A percentile compares a stretch with the other conserved stretches of the same genome.
Evolutionary conservation across 257 asterid species (phyloP).

Genomic region (Agastache rugosa): DNA sequence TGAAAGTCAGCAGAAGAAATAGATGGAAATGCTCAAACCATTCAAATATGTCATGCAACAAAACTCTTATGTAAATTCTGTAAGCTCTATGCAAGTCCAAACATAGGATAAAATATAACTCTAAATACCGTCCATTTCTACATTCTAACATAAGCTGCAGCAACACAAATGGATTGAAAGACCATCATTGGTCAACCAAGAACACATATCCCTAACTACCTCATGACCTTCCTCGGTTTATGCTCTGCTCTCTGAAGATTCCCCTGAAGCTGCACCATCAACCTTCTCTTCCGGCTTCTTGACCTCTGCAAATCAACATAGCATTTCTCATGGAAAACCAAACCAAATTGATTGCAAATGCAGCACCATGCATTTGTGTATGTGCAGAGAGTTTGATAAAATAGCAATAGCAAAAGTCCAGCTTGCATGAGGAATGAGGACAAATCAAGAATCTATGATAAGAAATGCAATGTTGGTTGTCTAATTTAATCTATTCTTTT

Average conservation of each 20-base stretch:
- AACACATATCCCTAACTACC: conserved; percentile 4
- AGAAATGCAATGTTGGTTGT: not conserved
- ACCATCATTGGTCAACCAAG: conserved; percentile 4
- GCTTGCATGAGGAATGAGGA: not conserved
- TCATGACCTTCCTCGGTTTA: conserved; percentile 38
- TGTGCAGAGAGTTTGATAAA: too few relatives aligned
- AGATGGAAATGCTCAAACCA: conserved; percentile 53
- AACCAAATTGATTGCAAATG: not conserved
- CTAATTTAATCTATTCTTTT: not conserved
- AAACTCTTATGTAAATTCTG: too few relatives aligned
- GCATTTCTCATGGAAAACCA: too few relatives aligned
- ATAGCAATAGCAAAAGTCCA: not conserved
- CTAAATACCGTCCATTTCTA: not conserved
- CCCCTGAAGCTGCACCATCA: conserved; percentile 38
- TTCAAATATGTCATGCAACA: too few relatives aligned
- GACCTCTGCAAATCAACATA: conserved; percentile 34
- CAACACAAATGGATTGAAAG: not conserved
- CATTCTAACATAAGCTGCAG: not conserved
- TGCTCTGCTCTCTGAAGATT: conserved; percentile 40
- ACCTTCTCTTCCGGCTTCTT: conserved; percentile 40
- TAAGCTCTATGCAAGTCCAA: not conserved
- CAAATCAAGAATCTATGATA: not conserved
- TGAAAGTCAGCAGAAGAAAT: conserved; percentile 93
- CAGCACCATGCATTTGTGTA: not conserved
- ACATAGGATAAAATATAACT: not conserved